Evolutionary conservation across 2,329 filamentous ascomycete species (phyloP).

Genomic region (Aspergillus sp.): DNA sequence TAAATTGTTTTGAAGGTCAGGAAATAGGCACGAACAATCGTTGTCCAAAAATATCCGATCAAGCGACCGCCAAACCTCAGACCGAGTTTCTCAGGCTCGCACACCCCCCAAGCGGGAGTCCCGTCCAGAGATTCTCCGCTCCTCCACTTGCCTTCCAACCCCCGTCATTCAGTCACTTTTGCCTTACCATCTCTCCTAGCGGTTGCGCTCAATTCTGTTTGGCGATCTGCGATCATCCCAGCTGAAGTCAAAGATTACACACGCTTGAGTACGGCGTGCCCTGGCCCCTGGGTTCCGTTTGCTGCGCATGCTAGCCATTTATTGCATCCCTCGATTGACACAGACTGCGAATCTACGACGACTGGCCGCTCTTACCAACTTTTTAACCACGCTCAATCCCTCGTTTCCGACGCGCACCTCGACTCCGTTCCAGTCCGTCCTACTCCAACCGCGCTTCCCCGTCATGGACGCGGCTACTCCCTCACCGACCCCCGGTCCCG

Average conservation of each 20-base stretch:
- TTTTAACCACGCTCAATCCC: constrained; percentile 1
- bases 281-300: constrained; percentile 33
- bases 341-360: constrained; percentile 17
- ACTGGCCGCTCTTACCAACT: constrained; percentile 18
- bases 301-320: constrained; percentile 29
- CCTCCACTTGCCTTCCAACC: background rate
- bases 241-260: constrained; percentile 9
- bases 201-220: background rate
- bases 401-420: background rate
- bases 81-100: background rate
- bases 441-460: constrained; percentile 8
- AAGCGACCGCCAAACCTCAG: background rate
- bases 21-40: background rate
- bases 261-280: constrained; percentile 20
- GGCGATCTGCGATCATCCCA: background rate
- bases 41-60: background rate
- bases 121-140: background rate
- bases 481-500: constrained; percentile 40
- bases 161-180: background rate
- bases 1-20: too few species aligned
- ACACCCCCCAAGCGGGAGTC: background rate
- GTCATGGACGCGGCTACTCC: constrained; percentile 40
- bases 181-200: background rate
- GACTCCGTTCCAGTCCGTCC: background rate
- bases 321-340: constrained; percentile 23